Evolutionary conservation across 345 rosid genomes (phyloP).

Genomic region (Euphorbia peplus): DNA sequence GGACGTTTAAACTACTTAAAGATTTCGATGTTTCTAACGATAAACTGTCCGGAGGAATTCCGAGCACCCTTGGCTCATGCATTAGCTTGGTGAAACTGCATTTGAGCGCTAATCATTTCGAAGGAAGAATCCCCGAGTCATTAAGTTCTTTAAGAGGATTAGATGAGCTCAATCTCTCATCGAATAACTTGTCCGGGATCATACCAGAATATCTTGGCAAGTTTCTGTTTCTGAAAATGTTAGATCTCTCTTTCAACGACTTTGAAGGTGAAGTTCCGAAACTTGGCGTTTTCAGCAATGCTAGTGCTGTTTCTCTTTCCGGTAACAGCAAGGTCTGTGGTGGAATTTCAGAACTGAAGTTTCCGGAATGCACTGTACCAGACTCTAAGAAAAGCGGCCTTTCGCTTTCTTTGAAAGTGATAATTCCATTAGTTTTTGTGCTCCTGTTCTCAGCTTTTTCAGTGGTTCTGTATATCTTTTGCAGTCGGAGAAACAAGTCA

Average conservation of each 20-base stretch:
- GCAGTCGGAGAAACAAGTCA: not conserved
- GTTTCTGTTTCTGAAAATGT: not conserved
- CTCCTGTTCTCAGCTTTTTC: not conserved
- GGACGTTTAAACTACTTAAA: constrained; percentile 14
- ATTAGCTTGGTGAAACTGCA: not conserved
- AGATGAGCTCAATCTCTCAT: constrained; percentile 19
- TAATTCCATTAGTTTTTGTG: not conserved
- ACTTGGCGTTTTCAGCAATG: constrained; percentile 26
- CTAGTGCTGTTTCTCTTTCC: constrained; percentile 2
- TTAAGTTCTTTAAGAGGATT: constrained; percentile 20
- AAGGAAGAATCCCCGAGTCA: constrained; percentile 18
- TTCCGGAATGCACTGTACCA: constrained; percentile 2
- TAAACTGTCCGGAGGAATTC: constrained; percentile 21
- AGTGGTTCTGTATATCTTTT: not conserved
- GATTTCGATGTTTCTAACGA: constrained; percentile 24
- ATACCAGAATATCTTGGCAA: constrained; percentile 19
- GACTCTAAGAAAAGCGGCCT: not conserved
- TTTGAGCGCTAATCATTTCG: constrained; percentile 20
- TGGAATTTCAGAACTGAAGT: constrained; percentile 16
- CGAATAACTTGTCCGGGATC: constrained; percentile 23
- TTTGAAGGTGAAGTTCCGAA: constrained; percentile 27
- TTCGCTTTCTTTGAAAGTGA: not conserved
- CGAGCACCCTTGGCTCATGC: constrained; percentile 15
- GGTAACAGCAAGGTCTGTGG: constrained; percentile 36
- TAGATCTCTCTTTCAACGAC: constrained; percentile 29